phyloP scores from a whole-genome alignment of 495 filamentous ascomycete genomes.

The Xylaria telfairii region DNA sequence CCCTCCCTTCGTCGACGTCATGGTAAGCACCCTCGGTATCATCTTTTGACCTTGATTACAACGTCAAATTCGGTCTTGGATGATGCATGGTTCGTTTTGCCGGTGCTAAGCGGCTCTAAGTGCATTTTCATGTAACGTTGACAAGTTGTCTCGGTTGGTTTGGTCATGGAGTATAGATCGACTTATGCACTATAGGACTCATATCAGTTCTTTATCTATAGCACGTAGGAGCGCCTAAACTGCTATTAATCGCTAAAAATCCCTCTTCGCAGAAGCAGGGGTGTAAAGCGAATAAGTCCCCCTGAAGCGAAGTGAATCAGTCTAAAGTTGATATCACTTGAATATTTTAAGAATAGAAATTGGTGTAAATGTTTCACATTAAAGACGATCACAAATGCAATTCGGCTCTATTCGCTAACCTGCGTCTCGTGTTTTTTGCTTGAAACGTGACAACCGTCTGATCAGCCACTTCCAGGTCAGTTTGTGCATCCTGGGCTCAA shows the following conservation, averaged over 20 bases:
- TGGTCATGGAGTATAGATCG: neutral
- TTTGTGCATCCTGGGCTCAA: neutral
- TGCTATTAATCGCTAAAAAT: neutral
- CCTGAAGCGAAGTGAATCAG: neutral
- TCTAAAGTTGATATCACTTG: neutral
- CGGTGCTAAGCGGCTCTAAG: neutral
- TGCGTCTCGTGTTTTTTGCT: neutral
- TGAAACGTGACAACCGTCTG: neutral
- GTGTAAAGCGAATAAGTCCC: neutral
- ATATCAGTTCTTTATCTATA: neutral
- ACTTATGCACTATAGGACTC: conserved; percentile 6
- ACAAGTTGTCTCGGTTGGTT: neutral
- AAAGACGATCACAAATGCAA: neutral
- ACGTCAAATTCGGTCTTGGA: neutral
- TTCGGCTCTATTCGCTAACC: neutral
- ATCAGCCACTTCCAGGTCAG: neutral
- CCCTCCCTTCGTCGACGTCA: neutral
- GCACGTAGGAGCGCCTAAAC: neutral
- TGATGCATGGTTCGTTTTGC: neutral
- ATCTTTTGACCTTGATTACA: neutral
- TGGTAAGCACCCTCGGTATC: neutral
- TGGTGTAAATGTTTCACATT: neutral
- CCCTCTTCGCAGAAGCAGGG: neutral
- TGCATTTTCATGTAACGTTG: neutral
- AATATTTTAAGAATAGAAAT: neutral